Evolutionary conservation across 495 filamentous ascomycete genomes (phyloP).

Genomic region (Hypoxylon perforatum): DNA sequence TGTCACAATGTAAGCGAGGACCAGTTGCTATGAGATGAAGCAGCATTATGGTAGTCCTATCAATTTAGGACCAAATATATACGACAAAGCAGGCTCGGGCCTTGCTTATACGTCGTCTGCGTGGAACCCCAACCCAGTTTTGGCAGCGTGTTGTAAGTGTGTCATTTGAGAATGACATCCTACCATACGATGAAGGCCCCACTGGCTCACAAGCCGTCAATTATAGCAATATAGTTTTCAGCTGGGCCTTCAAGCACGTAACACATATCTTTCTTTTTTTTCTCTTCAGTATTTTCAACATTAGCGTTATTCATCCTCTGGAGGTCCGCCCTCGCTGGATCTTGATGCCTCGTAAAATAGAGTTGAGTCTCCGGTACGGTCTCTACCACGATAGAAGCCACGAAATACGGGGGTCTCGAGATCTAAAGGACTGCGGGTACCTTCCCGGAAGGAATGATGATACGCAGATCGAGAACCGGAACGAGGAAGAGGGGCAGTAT

Average conservation of each 20-base stretch:
- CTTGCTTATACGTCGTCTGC: background rate
- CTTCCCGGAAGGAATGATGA: conserved; percentile 25
- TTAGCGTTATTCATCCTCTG: conserved; percentile 14
- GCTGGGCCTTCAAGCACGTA: background rate
- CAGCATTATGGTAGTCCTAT: conserved; percentile 9
- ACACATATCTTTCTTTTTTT: background rate
- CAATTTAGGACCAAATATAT: background rate
- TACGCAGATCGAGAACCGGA: conserved; percentile 21
- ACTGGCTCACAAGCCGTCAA: conserved; percentile 1
- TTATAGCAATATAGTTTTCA: too few species aligned
- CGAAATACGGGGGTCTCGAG: conserved; percentile 52
- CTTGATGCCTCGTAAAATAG: conserved; percentile 48
- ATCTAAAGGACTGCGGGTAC: conserved; percentile 44
- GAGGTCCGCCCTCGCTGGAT: conserved; percentile 11
- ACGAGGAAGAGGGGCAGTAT: conserved; percentile 55
- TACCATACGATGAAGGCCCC: conserved; percentile 4
- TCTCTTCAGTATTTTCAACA: too few species aligned
- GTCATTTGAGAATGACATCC: background rate
- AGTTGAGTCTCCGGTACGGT: conserved; percentile 57
- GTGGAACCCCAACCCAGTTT: conserved; percentile 10
- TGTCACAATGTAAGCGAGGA: conserved; percentile 12
- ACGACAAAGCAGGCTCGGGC: conserved; percentile 12
- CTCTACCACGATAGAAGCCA: conserved; percentile 58
- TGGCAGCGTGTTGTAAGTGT: conserved; percentile 10
- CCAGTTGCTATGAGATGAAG: conserved; percentile 6